These are phyloP conservation scores for Elsinoe fawcettii DNA, from an alignment of 2,329 filamentous ascomycete genomes.

Conservation along the genomic window DNA sequence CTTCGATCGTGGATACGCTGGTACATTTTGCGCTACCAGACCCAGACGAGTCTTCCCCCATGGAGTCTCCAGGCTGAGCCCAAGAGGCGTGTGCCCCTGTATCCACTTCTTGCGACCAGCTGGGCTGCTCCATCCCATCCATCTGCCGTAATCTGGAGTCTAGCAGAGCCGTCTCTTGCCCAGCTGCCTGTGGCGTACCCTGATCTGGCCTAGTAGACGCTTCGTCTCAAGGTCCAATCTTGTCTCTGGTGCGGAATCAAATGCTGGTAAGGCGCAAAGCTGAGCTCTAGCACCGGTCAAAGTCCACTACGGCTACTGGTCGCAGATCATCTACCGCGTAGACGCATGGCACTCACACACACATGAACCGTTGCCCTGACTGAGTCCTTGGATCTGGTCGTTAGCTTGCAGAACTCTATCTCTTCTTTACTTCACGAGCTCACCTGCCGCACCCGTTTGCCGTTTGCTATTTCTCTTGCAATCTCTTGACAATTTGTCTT, in stretches of 20 bases:
- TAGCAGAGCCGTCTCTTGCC: neutral
- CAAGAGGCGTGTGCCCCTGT: neutral
- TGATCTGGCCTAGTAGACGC: neutral
- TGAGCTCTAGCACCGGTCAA: neutral
- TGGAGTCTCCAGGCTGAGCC: slow-evolving; percentile 2
- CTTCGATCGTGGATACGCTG: neutral
- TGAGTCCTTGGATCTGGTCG: neutral
- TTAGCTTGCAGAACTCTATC: neutral
- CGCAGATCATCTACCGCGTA: neutral
- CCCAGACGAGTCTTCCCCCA: neutral
- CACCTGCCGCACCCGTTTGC: slow-evolving; percentile 11
- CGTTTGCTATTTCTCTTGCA: slow-evolving; percentile 10
- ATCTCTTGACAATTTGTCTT: slow-evolving; percentile 10
- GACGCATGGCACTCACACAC: neutral
- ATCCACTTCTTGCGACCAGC: slow-evolving; percentile 2
- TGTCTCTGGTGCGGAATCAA: neutral
- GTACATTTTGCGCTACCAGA: neutral
- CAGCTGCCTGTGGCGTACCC: slow-evolving; percentile 3
- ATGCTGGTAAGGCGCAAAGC: neutral
- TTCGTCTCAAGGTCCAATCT: neutral
- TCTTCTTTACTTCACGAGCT: neutral
- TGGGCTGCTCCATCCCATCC: neutral
- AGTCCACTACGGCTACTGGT: neutral
- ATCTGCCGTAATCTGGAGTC: neutral
- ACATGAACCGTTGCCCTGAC: slow-evolving; percentile 13